Evolutionary conservation across 768 basidiomycete genomes (phyloP).

Genomic region (Mycena venus): DNA sequence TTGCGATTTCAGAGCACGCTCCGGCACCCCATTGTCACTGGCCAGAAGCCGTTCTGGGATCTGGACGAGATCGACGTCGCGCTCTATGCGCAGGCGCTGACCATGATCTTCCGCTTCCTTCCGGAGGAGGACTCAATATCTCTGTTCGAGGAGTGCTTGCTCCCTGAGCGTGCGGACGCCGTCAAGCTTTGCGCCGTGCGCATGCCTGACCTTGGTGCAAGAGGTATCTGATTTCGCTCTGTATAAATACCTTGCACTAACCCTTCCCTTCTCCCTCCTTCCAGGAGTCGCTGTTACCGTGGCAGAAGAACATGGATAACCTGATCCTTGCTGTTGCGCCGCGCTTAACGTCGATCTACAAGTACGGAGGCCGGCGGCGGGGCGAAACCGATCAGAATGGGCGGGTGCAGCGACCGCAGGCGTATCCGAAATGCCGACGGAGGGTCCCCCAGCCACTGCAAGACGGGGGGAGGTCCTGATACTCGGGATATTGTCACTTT

Average conservation of each 20-base stretch:
- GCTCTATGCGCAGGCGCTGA: constrained; percentile 81
- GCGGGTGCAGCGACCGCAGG: constrained; percentile 63
- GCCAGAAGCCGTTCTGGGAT: constrained; percentile 80
- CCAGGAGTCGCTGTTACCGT: constrained; percentile 67
- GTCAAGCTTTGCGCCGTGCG: constrained; percentile 85
- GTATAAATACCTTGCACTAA: not conserved
- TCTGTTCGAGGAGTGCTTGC: constrained; percentile 75
- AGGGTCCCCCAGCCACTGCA: constrained; percentile 67
- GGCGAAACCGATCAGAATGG: constrained; percentile 74
- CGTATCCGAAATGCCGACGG: constrained; percentile 73
- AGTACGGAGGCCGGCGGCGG: constrained; percentile 65
- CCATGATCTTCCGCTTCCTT: constrained; percentile 78
- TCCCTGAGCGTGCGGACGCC: constrained; percentile 84
- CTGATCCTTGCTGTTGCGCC: constrained; percentile 59
- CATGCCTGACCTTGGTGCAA: constrained; percentile 74
- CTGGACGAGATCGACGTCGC: constrained; percentile 83
- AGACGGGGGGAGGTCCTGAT: constrained; percentile 80
- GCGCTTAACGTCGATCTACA: constrained; percentile 69
- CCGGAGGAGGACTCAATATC: constrained; percentile 71
- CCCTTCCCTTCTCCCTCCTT: not conserved
- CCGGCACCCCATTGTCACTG: constrained; percentile 44
- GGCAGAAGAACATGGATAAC: constrained; percentile 66
- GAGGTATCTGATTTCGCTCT: constrained; percentile 61
- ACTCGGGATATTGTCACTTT: constrained; percentile 77
- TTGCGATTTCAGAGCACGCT: constrained; percentile 44